Evolutionary conservation across 306 rosid genomes (phyloP).

Genomic region (Canavalia gladiata): DNA sequence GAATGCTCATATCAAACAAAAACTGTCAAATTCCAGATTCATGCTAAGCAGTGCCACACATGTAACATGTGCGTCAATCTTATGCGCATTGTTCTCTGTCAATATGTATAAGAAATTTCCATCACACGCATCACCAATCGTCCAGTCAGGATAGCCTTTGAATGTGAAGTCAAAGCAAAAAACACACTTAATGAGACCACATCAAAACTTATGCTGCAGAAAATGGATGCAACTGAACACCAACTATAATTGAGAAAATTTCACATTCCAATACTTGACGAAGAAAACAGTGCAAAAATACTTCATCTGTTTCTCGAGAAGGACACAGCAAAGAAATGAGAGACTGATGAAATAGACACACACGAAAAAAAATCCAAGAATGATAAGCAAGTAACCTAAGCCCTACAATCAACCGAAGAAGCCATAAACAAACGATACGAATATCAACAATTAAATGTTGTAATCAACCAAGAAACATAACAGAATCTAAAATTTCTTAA

Average conservation of each 20-base stretch:
- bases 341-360: no score
- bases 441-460: neutral
- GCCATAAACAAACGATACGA: neutral
- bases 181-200: neutral
- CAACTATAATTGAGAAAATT: neutral
- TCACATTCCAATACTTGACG: neutral
- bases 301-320: neutral
- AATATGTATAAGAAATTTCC: neutral
- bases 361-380: neutral
- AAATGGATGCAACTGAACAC: neutral
- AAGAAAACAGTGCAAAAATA: neutral
- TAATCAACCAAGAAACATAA: neutral
- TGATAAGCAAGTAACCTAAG: neutral
- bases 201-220: neutral
- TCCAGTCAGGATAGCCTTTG: neutral
- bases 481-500: neutral
- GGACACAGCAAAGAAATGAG: neutral
- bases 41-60: neutral
- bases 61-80: neutral
- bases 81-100: neutral
- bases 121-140: neutral
- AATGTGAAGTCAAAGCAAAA: neutral
- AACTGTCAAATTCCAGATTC: neutral
- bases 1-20: neutral
- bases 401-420: slow-evolving; percentile 20